Evolutionary conservation across 192 early-diverging fungal genomes (phyloP), one percentile per base, ranked within the genome.

Genomic region (Backusella morwellensis): DNA sequence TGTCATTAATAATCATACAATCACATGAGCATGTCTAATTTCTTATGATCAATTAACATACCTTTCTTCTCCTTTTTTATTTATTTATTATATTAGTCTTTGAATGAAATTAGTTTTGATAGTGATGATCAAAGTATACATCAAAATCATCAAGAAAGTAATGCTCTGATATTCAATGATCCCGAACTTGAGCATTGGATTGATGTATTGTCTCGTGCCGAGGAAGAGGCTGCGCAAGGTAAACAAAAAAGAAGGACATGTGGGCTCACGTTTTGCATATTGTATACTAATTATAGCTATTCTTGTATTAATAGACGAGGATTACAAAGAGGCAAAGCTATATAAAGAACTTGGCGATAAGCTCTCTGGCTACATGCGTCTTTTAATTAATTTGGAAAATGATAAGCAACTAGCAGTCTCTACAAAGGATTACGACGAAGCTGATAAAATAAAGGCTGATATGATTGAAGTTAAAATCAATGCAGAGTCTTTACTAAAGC

Each of bases 391-490:
- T 59, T 35, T 92, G 29, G 83, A 90, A 23, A 74, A 74, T 72
- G 72, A 85, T 36, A 93, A 93, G 82, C 77, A 79, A 23, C 63
- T 84, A 40, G 89, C 90, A 3, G 86, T 91, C 15, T 78, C 86
- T 66, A 72, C 80, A 26, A 93, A 95, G 71, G 91, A 95, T 50
- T 95, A 91, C 77, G 92, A 93, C 52, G 77, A 85, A 66, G 93
- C 93, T 11, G 91, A 90, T 56, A 85, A 86, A 67, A 74, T 89
- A 21, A 93, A 94, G 26, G 23, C 44, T 50, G 70, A 72, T 50
- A 72, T 50, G 40, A 44, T 72, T 26, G 40, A 72, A 44, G 70
- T 72, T 32, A 72, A 29, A 34, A 15, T 19, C 5, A 17, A 21
- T 8, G 42, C 70, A 6, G 29, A 50, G 9, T 72, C 17, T 17